Percentiles rank a stretch among this genome's conserved stretches.
Evolutionary conservation across 225 moss, liverwort and hornwort species (phyloP).

Genomic region (Climacium dendroides): DNA sequence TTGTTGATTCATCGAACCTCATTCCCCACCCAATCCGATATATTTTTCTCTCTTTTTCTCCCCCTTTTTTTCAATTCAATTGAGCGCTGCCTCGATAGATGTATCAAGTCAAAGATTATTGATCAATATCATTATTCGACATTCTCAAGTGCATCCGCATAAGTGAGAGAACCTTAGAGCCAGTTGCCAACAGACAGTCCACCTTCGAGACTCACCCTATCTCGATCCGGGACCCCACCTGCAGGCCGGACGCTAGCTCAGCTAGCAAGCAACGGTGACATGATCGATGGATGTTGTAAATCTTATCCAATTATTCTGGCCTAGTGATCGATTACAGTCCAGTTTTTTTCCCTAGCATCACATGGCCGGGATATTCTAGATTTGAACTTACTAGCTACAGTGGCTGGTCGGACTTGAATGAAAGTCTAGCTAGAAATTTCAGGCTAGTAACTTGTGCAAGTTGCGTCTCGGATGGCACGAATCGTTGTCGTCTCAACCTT

Average conservation of each 20-base stretch:
- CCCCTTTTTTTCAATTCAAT: too few relatives aligned
- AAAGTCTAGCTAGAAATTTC: too few relatives aligned
- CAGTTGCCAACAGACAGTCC: neutral
- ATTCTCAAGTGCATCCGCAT: constrained; percentile 7
- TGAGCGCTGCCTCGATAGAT: neutral
- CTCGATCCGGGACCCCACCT: neutral
- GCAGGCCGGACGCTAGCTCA: neutral
- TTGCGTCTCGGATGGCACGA: neutral
- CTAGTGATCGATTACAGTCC: neutral
- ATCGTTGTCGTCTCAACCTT: neutral
- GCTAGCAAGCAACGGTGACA: neutral
- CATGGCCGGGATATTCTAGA: neutral
- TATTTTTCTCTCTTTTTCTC: too few relatives aligned
- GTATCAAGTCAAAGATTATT: neutral
- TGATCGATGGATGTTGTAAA: neutral
- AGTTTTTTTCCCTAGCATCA: neutral
- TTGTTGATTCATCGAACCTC: neutral
- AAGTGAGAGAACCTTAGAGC: neutral
- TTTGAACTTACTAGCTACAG: neutral
- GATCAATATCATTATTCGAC: neutral
- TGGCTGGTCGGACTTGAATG: neutral
- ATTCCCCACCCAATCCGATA: too few relatives aligned
- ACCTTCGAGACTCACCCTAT: neutral
- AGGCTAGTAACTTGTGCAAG: neutral
- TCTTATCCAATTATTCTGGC: neutral